Evolutionary conservation across 2,329 filamentous ascomycete species (phyloP).

Genomic region (Paecilomyces sp.): DNA sequence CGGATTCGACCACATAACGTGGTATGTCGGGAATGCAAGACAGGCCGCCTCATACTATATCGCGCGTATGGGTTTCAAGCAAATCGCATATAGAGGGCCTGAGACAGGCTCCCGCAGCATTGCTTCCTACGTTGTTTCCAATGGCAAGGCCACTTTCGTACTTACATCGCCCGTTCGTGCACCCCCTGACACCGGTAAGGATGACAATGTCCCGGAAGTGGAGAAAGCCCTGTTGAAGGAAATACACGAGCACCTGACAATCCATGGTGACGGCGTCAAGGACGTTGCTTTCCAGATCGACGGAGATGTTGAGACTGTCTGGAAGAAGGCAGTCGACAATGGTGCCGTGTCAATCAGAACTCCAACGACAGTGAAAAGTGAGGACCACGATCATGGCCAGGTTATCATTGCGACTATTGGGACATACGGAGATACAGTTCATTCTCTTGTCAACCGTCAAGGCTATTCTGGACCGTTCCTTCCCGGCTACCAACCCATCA

Average conservation of each 20-base stretch:
- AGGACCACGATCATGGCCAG: conserved; percentile 46
- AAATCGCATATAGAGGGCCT: conserved; percentile 72
- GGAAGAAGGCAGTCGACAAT: conserved; percentile 58
- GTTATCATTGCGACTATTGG: conserved; percentile 67
- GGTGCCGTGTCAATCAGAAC: conserved; percentile 60
- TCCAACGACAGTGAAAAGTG: conserved; percentile 50
- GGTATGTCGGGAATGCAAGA: conserved; percentile 92
- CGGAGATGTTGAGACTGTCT: conserved; percentile 64
- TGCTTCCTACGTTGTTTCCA: conserved; percentile 73
- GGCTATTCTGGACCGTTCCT: conserved; percentile 67
- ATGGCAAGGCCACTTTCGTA: conserved; percentile 71
- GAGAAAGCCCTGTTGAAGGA: conserved; percentile 60
- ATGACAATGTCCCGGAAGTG: conserved; percentile 50
- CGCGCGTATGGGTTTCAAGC: conserved; percentile 71
- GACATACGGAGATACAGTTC: conserved; percentile 85
- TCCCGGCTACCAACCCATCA: conserved; percentile 61
- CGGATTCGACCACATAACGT: conserved; percentile 82
- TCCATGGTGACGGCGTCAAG: conserved; percentile 84
- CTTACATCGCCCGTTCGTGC: conserved; percentile 73
- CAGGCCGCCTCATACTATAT: conserved; percentile 83
- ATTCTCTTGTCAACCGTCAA: conserved; percentile 69
- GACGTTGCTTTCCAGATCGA: conserved; percentile 89
- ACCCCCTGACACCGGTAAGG: conserved; percentile 40
- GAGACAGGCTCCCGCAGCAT: conserved; percentile 76
- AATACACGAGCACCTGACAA: conserved; percentile 71